Evolutionary conservation across 108 stramenopile genomes (phyloP), one percentile per base, ranked within the genome.

Genomic region (Pseudonitzschia multiseries): DNA sequence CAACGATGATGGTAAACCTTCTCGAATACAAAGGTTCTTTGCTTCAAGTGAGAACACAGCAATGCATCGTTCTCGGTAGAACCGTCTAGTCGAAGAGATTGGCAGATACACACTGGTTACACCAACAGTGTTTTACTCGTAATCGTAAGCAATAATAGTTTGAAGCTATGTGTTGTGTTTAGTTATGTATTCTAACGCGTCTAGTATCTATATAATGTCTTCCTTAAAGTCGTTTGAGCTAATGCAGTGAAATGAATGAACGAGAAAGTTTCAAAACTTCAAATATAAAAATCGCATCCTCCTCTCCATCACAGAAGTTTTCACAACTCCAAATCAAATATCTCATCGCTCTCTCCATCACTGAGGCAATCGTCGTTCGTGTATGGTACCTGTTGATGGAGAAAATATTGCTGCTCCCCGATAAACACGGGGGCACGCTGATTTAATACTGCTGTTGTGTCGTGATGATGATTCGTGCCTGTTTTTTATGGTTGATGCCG

Each of bases 301-400:
- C 36, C 22, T 66, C 65, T 17, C 26, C 27, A 17, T 27, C 57
- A 15, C 15, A 27, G 17, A 17, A 57, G 36, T 10, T 18, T 26
- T 72, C 62, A 72, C 24, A 74, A 42, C 28, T 74, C 73, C 9
- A 74, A 33, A 22, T 74, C 64, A 33, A 74, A 74, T 29, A 74
- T 66, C 46, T 74, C 73, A 21, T 74, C 65, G 54, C 41, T 36
- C 22, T 66, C 65, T 17, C 26, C 27, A 17, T 27, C 57, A 15
- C 15, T 26, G 17, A 17, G 15, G 27, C 26, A 27, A 28, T 59
- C 57, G 0, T 59, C 57, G 8, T 24, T 59, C 8, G 57, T 27
- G 14, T 27, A 59, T 51, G n/a, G 4, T 1, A 51, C 50, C 3
- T 51, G 17, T 3, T 51, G 17, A n/a, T n/a, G 50, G n/a, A 51